phyloP scores from a whole-genome alignment of 305 asterid species.

The Fraxinus dipetala region DNA sequence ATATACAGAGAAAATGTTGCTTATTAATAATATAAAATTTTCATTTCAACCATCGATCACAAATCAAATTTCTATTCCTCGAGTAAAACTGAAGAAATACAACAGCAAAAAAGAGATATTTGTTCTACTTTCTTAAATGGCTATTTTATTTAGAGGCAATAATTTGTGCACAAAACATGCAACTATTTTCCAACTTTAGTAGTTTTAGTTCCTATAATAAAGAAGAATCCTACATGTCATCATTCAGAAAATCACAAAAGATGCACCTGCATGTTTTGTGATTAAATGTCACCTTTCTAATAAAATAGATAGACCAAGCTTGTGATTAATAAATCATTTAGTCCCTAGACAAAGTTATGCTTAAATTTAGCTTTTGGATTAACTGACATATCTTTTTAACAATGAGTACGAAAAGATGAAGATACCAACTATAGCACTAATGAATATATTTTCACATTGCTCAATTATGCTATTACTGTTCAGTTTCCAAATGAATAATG shows the following conservation, averaged over 20 bases:
- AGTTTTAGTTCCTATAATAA: not conserved
- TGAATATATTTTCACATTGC: not conserved
- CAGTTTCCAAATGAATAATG: not conserved
- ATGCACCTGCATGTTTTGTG: not conserved
- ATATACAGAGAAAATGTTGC: not conserved
- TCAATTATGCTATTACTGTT: no score
- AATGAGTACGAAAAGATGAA: not conserved
- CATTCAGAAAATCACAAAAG: not conserved
- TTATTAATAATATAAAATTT: not conserved
- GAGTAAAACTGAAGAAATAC: not conserved
- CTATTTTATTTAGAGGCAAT: not conserved
- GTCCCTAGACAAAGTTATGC: not conserved
- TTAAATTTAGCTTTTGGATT: not conserved
- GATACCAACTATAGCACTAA: not conserved
- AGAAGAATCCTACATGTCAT: not conserved
- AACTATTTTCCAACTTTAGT: not conserved
- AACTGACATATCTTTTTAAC: not conserved
- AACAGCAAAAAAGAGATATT: not conserved
- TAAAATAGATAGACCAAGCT: constrained; percentile 9
- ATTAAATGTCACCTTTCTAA: constrained; percentile 2
- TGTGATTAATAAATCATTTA: not conserved
- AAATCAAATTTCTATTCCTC: not conserved
- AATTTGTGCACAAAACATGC: not conserved
- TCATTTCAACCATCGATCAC: not conserved
- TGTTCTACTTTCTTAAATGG: not conserved